Percentiles rank a stretch among this genome's conserved stretches.
phyloP scores from a whole-genome alignment of 768 basidiomycete genomes.

The Ephemerocybe angulata region DNA sequence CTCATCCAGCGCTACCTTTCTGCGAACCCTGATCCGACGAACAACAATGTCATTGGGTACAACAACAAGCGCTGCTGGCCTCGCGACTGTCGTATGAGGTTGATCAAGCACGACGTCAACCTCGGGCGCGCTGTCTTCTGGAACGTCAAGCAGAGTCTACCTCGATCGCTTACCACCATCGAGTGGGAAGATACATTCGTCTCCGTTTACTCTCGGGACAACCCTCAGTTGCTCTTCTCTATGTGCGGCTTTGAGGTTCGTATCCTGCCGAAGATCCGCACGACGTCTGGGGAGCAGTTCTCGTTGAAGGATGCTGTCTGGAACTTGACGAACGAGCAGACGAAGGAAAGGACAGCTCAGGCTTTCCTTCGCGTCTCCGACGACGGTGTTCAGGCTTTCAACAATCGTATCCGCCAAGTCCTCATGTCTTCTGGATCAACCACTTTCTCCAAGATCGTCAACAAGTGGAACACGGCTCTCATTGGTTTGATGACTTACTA shows the following conservation, averaged over 20 bases:
- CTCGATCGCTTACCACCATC: constrained; percentile 93
- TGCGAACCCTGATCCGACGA: constrained; percentile 97
- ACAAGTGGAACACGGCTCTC: constrained; percentile 95
- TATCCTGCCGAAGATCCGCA: constrained; percentile 93
- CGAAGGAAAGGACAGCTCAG: constrained; percentile 96
- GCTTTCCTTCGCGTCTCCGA: constrained; percentile 98
- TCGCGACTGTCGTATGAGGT: constrained; percentile 95
- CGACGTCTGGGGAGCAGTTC: constrained; percentile 94
- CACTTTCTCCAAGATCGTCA: constrained; percentile 98
- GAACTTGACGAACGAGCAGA: constrained; percentile 96
- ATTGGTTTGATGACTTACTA: constrained; percentile 98
- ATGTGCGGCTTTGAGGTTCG: constrained; percentile 99
- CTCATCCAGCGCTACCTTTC: constrained; percentile 97
- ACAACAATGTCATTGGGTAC: constrained; percentile 98
- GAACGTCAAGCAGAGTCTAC: constrained; percentile 98
- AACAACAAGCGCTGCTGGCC: constrained; percentile 99
- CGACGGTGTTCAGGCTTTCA: constrained; percentile 94
- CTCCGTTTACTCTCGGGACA: constrained; percentile 95
- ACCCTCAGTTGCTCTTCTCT: constrained; percentile 95
- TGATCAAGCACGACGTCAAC: constrained; percentile 99
- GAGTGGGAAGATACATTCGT: constrained; percentile 99
- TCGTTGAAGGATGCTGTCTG: constrained; percentile 94
- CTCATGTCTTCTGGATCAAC: constrained; percentile 98
- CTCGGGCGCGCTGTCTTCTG: constrained; percentile 97
- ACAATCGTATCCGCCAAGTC: constrained; percentile 94